These are phyloP conservation scores for Aspergillus eucalypticola DNA, from an alignment of 2,329 filamentous ascomycete species.

Conservation along the genomic window DNA sequence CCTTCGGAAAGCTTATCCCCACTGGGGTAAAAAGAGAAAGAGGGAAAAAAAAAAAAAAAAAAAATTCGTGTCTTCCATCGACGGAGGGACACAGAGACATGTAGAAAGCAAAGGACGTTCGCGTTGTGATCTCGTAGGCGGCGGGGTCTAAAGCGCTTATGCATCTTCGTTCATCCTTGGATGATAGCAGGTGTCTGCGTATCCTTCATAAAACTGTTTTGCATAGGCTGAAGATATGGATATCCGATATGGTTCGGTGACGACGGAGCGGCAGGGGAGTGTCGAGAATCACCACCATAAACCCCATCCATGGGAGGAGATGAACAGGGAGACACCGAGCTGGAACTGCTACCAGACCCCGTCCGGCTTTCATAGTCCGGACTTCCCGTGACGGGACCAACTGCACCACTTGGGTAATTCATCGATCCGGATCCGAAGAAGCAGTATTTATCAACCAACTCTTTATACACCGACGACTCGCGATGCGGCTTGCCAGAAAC, in stretches of 20 bases:
- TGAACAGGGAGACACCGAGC: constrained; percentile 24
- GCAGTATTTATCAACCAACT: constrained; percentile 98
- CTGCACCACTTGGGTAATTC: constrained; percentile 34
- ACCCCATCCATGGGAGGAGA: constrained; percentile 28
- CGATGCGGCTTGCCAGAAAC: constrained; percentile 67
- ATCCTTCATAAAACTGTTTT: constrained; percentile 48
- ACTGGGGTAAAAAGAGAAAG: neutral
- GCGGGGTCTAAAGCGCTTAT: neutral
- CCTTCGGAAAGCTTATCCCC: neutral
- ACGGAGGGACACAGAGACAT: neutral
- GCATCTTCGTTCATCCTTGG: constrained; percentile 27
- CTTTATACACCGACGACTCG: constrained; percentile 87
- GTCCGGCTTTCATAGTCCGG: constrained; percentile 4
- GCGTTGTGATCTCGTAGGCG: neutral
- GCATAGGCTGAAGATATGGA: constrained; percentile 43
- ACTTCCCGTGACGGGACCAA: neutral
- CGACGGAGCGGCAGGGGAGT: constrained; percentile 31
- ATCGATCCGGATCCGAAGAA: constrained; percentile 66
- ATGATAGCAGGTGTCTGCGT: constrained; percentile 49
- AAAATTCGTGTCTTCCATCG: neutral
- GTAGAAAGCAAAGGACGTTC: neutral
- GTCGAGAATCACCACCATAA: constrained; percentile 9
- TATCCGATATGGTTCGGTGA: constrained; percentile 45
- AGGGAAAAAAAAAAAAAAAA: neutral
- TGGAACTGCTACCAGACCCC: constrained; percentile 8